Percentiles rank a stretch among this genome's conserved stretches.
Conservation (phyloP, 1,284 basidiomycete genomes). For the Meira nashicola region DNA sequence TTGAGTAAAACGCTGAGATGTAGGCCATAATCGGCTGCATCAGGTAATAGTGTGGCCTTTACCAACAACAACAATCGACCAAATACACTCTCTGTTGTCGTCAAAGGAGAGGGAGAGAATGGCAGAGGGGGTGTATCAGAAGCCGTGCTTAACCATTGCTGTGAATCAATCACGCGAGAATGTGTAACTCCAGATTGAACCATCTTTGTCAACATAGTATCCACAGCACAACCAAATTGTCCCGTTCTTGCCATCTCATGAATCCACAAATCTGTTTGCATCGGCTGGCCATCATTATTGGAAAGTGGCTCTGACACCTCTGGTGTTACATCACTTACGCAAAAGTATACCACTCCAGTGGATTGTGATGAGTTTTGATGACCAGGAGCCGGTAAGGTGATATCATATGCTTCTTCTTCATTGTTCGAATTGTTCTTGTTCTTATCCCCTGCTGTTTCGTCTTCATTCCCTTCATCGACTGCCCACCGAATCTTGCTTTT, state of each 20-base stretch:
- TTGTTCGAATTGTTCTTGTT: neutral
- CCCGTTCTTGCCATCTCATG: conserved; percentile 55
- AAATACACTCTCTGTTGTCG: conserved; percentile 23
- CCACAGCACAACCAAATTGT: conserved; percentile 80
- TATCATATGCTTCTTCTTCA: neutral
- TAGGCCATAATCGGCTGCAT: conserved; percentile 33
- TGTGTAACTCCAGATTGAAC: conserved; percentile 74
- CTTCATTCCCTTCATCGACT: neutral
- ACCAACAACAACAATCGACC: conserved; percentile 30
- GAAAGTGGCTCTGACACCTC: conserved; percentile 57
- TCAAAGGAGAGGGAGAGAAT: conserved; percentile 19
- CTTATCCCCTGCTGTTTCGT: conserved; percentile 9
- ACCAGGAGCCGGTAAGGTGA: conserved; percentile 12
- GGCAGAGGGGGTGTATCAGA: conserved; percentile 31
- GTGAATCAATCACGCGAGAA: conserved; percentile 63
- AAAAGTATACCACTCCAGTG: conserved; percentile 65
- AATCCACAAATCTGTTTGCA: conserved; percentile 22
- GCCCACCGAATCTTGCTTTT: conserved; percentile 52
- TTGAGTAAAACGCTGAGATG: conserved; percentile 62
- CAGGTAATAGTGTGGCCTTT: conserved; percentile 36
- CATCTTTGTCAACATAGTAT: conserved; percentile 68
- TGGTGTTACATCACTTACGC: conserved; percentile 71
- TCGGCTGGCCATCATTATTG: conserved; percentile 10
- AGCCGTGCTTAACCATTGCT: conserved; percentile 60
- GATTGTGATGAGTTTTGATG: neutral